Conservation (phyloP, 176 grass and related monocot species). For the Oryza glumipatula region DNA sequence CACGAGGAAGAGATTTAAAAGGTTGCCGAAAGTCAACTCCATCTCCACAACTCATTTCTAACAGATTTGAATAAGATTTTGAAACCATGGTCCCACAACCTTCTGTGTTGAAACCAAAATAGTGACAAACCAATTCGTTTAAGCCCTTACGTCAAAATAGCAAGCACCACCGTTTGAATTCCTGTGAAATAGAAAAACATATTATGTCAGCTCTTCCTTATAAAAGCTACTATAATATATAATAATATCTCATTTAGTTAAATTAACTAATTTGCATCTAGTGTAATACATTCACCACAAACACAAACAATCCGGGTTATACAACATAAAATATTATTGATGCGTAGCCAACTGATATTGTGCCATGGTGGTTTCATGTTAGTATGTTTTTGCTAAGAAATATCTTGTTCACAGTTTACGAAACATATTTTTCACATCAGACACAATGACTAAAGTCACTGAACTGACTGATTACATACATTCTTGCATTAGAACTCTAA, state of each 20-base stretch:
- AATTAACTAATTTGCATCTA: slow-evolving; percentile 11
- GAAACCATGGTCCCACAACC: slow-evolving; percentile 60
- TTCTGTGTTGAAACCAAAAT: slow-evolving; percentile 18
- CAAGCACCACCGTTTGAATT: not conserved
- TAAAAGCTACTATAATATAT: not conserved
- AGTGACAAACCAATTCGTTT: not conserved
- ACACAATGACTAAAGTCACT: not conserved
- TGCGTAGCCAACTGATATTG: not conserved
- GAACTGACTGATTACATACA: not conserved
- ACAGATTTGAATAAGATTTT: slow-evolving; percentile 84
- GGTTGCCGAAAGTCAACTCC: slow-evolving; percentile 59
- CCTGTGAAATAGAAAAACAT: slow-evolving; percentile 32
- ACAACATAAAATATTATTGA: too few species aligned
- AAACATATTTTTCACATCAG: not conserved
- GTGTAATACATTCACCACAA: not conserved
- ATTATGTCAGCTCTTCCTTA: slow-evolving; percentile 18
- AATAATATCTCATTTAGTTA: slow-evolving; percentile 11
- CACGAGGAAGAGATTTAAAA: slow-evolving; percentile 72
- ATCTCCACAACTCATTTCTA: slow-evolving; percentile 55
- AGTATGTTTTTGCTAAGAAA: not conserved
- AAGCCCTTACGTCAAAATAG: not conserved
- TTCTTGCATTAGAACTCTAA: slow-evolving; percentile 12
- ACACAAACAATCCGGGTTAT: not conserved
- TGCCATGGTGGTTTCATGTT: slow-evolving; percentile 3
- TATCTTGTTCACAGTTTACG: not conserved